A percentile compares a stretch with the other conserved stretches of the same genome.
Evolutionary conservation across 768 basidiomycete species (phyloP).

Genomic region (Lyophyllum shimeji): DNA sequence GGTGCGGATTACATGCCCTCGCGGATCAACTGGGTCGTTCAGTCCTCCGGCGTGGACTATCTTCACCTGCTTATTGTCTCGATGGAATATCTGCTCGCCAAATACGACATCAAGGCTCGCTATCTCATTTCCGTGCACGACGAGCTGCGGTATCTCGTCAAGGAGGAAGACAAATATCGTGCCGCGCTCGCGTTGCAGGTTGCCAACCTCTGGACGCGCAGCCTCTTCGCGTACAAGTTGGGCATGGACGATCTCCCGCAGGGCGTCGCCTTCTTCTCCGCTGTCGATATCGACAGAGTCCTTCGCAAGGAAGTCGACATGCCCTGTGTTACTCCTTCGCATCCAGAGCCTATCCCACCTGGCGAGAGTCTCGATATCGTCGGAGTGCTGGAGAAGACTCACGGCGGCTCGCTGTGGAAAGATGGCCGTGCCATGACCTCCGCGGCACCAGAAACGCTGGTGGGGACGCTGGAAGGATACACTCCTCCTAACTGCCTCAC

Average conservation of each 20-base stretch:
- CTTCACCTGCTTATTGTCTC: constrained; percentile 94
- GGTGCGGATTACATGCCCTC: constrained; percentile 92
- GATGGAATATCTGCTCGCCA: constrained; percentile 83
- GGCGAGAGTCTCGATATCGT: constrained; percentile 86
- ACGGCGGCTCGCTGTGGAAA: constrained; percentile 63
- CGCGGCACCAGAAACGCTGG: constrained; percentile 17
- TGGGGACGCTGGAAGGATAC: constrained; percentile 50
- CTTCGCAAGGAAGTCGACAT: constrained; percentile 96
- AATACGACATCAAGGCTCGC: constrained; percentile 84
- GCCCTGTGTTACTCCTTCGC: constrained; percentile 93
- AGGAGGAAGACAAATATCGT: constrained; percentile 88
- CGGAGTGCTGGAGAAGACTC: constrained; percentile 63
- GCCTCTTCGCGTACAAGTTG: constrained; percentile 86
- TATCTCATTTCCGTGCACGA: constrained; percentile 98
- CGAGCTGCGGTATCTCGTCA: constrained; percentile 91
- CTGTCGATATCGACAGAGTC: constrained; percentile 89
- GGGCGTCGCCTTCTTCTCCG: constrained; percentile 95
- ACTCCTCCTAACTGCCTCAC: constrained; percentile 55
- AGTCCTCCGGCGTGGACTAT: constrained; percentile 98
- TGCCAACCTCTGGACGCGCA: constrained; percentile 93
- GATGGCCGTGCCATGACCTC: constrained; percentile 57
- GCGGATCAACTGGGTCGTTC: constrained; percentile 99
- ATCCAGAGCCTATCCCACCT: constrained; percentile 75
- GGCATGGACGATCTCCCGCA: constrained; percentile 97
- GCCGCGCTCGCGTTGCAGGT: constrained; percentile 90